Base-by-base conservation (phyloP, 306 rosid genomes). In the Begonia masoniana region DNA sequence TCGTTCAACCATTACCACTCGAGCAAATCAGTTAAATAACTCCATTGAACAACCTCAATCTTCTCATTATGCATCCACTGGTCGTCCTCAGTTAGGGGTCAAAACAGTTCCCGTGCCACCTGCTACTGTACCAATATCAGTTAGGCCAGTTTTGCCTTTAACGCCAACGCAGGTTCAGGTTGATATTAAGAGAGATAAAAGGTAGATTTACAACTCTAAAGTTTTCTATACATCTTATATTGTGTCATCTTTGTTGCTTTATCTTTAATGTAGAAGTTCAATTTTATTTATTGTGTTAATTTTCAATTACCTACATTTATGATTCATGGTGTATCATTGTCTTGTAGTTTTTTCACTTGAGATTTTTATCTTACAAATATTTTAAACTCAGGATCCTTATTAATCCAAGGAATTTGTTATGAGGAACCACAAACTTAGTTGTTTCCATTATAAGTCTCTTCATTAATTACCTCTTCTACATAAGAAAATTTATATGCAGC, bases 91-190 rank as follows among this genome's bases (percentile, higher is more conserved):
- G 46, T 66, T 69, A 19, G 78, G 74, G 66, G 53, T 68, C 51
- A 85, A 75, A 74, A 58, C 81, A 52, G 81, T 77, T 71, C 76
- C 86, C 52, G 64, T 80, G 71, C 81, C 81, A 43, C 96, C 95
- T 0, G 56, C 94, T 62, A 72, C 60, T 70, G 85, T 83, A 13
- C 80, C 99, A 19, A 71, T 79, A 67, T 59, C 88, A 49, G 81
- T 83, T 39, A 79, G 83, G 70, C 88, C 91, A 23, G 35, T 71
- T 14, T 5, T 69, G 57, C 69, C 91, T 3, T 41, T 42, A 11
- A 35, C 62, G 59, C 68, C 70, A 35, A 11, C 77, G 1, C 95
- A 82, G 43, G 56, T 52, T 53, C 60, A 62, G 16, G 13, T 52
- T 8, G 83, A 80, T n/a, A 12, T 23, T 47, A 70, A 41, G 51